A percentile compares a stretch with the other conserved stretches of the same genome.
phyloP scores from a whole-genome alignment of 768 basidiomycete genomes.

The Mycena kentingensis region DNA sequence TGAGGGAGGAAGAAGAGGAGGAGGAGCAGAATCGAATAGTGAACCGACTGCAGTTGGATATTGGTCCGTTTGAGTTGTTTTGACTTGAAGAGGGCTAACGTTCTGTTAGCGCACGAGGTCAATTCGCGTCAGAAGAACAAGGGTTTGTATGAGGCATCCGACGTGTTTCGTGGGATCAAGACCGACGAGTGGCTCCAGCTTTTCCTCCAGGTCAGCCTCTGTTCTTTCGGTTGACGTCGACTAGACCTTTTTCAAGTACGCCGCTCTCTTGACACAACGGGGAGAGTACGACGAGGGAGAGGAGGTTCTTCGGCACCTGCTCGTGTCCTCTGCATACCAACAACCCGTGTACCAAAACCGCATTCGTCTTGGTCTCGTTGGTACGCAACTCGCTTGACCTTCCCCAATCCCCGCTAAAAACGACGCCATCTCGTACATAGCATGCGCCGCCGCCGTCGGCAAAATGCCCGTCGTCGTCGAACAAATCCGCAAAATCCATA shows the following conservation, averaged over 20 bases:
- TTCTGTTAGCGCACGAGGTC: slow-evolving; percentile 54
- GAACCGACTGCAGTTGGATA: slow-evolving; percentile 71
- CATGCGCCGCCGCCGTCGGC: slow-evolving; percentile 66
- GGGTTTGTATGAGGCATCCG: slow-evolving; percentile 48
- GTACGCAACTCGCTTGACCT: too few relatives aligned
- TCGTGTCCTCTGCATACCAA: slow-evolving; percentile 73
- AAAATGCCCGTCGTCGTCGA: slow-evolving; percentile 65
- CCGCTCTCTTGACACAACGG: slow-evolving; percentile 65
- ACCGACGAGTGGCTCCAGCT: slow-evolving; percentile 86
- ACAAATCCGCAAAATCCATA: slow-evolving; percentile 75
- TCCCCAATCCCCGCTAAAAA: background rate
- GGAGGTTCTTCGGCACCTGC: slow-evolving; percentile 75
- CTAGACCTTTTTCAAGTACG: slow-evolving; percentile 54
- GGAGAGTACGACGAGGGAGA: slow-evolving; percentile 68
- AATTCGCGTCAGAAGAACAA: slow-evolving; percentile 54
- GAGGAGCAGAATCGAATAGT: slow-evolving; percentile 73
- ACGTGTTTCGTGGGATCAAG: slow-evolving; percentile 76
- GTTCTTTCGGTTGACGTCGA: background rate
- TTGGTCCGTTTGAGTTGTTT: slow-evolving; percentile 49
- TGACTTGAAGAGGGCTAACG: background rate
- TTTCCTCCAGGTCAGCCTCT: slow-evolving; percentile 73
- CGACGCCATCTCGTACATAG: slow-evolving; percentile 39
- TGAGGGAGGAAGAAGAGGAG: slow-evolving; percentile 62
- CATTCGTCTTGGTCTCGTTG: slow-evolving; percentile 74
- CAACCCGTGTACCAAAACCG: slow-evolving; percentile 62